phyloP scores from a whole-genome alignment of 1,139 yeast species.

The Hanseniaspora gamundiae region DNA sequence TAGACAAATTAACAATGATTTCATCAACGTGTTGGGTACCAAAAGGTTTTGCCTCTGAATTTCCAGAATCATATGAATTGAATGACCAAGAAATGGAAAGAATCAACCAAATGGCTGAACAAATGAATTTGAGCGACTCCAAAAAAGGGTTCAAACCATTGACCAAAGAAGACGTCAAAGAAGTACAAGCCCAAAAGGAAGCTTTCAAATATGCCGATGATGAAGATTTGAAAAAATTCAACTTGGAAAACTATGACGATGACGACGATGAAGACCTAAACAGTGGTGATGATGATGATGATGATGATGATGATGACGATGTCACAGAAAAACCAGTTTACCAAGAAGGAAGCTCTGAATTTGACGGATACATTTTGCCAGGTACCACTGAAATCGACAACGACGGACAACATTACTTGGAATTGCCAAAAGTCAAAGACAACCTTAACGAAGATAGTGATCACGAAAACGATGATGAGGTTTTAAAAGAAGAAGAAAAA shows the following conservation, averaged over 20 bases:
- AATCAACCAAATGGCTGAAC: conserved; percentile 65
- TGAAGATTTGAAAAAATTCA: conserved; percentile 74
- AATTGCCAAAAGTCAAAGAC: conserved; percentile 59
- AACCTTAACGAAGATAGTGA: conserved; percentile 38
- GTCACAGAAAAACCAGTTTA: neutral
- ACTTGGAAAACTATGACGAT: conserved; percentile 73
- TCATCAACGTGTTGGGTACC: conserved; percentile 96
- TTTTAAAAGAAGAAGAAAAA: conserved; percentile 58
- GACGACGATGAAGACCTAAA: conserved; percentile 31
- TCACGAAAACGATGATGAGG: conserved; percentile 52
- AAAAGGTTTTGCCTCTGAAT: conserved; percentile 87
- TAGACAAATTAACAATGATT: conserved; percentile 39
- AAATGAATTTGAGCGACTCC: conserved; percentile 56
- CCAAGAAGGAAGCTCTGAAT: conserved; percentile 6
- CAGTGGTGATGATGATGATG: conserved; percentile 26
- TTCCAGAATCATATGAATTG: conserved; percentile 70
- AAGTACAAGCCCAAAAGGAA: conserved; percentile 22
- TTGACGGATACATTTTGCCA: conserved; percentile 48
- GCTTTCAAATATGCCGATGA: conserved; percentile 16
- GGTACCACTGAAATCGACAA: conserved; percentile 47
- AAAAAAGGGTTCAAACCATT: conserved; percentile 19
- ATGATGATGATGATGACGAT: conserved; percentile 32
- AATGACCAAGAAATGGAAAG: conserved; percentile 90
- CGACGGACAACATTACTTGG: conserved; percentile 52
- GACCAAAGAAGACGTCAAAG: conserved; percentile 44